Evolutionary conservation across 768 basidiomycete genomes (phyloP).

Genomic region (Roridomyces roridus): DNA sequence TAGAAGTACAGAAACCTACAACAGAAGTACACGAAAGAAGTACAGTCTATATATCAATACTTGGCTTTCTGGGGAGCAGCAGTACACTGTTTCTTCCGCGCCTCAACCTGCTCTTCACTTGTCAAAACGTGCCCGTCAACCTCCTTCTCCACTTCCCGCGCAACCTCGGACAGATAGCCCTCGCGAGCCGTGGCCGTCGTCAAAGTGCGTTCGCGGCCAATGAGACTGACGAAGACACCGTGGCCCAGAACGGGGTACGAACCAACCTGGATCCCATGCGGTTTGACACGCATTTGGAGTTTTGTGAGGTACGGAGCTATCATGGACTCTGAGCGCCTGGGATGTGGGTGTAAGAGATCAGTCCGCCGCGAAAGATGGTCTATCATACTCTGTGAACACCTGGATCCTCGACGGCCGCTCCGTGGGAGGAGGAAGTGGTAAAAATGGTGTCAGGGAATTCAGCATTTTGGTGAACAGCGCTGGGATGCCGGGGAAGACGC

Average conservation of each 20-base stretch:
- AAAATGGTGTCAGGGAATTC: constrained; percentile 69
- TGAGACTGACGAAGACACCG: constrained; percentile 76
- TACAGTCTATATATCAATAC: constrained; percentile 9
- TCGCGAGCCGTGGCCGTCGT: constrained; percentile 45
- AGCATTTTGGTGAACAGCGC: constrained; percentile 84
- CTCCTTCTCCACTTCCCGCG: constrained; percentile 65
- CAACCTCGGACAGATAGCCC: constrained; percentile 54
- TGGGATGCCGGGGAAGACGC: constrained; percentile 93
- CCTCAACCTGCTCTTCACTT: constrained; percentile 70
- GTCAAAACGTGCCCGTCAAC: constrained; percentile 62
- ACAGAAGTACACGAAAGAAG: background rate
- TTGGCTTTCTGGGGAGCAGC: constrained; percentile 17
- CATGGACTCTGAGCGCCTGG: constrained; percentile 79
- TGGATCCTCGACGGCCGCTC: constrained; percentile 82
- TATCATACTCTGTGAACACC: constrained; percentile 77
- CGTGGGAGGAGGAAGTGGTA: constrained; percentile 78
- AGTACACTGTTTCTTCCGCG: constrained; percentile 43
- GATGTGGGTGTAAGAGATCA: background rate
- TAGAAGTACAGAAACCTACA: background rate
- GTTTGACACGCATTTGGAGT: constrained; percentile 73
- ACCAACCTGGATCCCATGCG: constrained; percentile 82
- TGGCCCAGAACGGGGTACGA: constrained; percentile 71
- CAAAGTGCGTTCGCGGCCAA: constrained; percentile 48
- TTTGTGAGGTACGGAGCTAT: constrained; percentile 84
- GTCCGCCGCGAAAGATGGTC: background rate